A percentile compares a stretch with the other conserved stretches of the same genome.
Conservation (phyloP, 495 filamentous ascomycete species). For the Daldinia vernicosa region DNA sequence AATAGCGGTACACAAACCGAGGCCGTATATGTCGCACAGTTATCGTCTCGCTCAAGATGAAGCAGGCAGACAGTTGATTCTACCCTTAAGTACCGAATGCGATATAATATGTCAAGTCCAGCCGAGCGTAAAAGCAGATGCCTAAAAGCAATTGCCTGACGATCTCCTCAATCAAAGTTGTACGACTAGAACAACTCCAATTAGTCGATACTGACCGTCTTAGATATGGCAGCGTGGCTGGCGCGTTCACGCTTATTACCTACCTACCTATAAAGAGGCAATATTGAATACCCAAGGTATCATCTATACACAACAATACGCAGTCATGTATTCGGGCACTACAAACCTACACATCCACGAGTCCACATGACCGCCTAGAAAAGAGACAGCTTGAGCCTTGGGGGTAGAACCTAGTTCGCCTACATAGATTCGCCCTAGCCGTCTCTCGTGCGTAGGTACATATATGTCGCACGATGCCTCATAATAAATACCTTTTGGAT, state of each 20-base stretch:
- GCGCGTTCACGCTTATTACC: neutral
- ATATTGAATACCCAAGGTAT: neutral
- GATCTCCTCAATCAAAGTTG: slow-evolving; percentile 20
- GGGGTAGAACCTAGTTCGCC: slow-evolving; percentile 19
- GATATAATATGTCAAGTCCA: slow-evolving; percentile 7
- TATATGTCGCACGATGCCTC: slow-evolving; percentile 1
- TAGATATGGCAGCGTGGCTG: neutral
- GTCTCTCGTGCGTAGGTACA: slow-evolving; percentile 20
- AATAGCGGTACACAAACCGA: slow-evolving; percentile 8
- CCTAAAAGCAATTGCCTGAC: slow-evolving; percentile 38
- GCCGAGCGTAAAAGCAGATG: slow-evolving; percentile 25
- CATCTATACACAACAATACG: neutral
- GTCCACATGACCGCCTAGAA: slow-evolving; percentile 32
- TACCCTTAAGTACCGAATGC: slow-evolving; percentile 26
- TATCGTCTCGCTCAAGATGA: slow-evolving; percentile 29
- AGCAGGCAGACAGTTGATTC: slow-evolving; percentile 13
- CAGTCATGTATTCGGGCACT: neutral
- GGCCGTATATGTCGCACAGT: slow-evolving; percentile 1
- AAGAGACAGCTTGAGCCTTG: slow-evolving; percentile 29
- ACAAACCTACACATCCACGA: neutral
- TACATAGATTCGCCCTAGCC: slow-evolving; percentile 43
- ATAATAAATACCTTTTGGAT: neutral
- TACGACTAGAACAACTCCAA: slow-evolving; percentile 9
- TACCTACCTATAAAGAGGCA: neutral
- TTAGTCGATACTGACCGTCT: slow-evolving; percentile 7